A percentile compares a stretch with the other conserved stretches of the same genome.
These are phyloP conservation scores for Mortierella polycephala DNA, from an alignment of 371 early-diverging fungal species.

Conservation along the genomic window DNA sequence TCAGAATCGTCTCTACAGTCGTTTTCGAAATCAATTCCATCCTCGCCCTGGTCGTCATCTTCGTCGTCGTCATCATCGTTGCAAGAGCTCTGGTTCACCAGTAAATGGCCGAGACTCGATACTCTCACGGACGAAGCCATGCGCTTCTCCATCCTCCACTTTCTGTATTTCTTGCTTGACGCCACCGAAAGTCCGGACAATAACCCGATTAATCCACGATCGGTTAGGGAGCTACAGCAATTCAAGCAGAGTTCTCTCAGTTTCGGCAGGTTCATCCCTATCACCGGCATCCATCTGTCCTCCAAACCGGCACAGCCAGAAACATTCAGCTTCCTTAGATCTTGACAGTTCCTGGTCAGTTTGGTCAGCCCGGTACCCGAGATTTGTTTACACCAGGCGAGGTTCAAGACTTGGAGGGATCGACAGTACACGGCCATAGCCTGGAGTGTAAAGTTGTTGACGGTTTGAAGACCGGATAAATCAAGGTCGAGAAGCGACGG, in stretches of 20 bases:
- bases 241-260: slow-evolving; percentile 61
- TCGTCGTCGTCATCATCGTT: slow-evolving; percentile 20
- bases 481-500: slow-evolving; percentile 57
- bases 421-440: slow-evolving; percentile 50
- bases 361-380: slow-evolving; percentile 58
- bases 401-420: slow-evolving; percentile 57
- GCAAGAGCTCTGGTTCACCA: slow-evolving; percentile 31
- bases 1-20: slow-evolving; percentile 27
- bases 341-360: slow-evolving; percentile 54
- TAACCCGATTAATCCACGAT: slow-evolving; percentile 55
- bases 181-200: slow-evolving; percentile 40
- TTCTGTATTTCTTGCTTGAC: slow-evolving; percentile 24
- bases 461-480: slow-evolving; percentile 59
- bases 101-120: slow-evolving; percentile 31
- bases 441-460: slow-evolving; percentile 61
- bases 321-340: slow-evolving; percentile 57
- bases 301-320: slow-evolving; percentile 64
- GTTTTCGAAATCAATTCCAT: slow-evolving; percentile 8
- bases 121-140: slow-evolving; percentile 32
- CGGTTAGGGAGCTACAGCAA: slow-evolving; percentile 60
- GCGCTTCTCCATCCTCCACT: slow-evolving; percentile 23
- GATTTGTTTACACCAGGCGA: slow-evolving; percentile 68
- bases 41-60: slow-evolving; percentile 13
- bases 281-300: slow-evolving; percentile 55
- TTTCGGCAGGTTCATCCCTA: slow-evolving; percentile 56